Percentiles rank a stretch among this genome's conserved stretches.
These are phyloP conservation scores for Arthrobotrys entomopaga DNA, from an alignment of 2,329 filamentous ascomycete genomes.

Conservation along the genomic window DNA sequence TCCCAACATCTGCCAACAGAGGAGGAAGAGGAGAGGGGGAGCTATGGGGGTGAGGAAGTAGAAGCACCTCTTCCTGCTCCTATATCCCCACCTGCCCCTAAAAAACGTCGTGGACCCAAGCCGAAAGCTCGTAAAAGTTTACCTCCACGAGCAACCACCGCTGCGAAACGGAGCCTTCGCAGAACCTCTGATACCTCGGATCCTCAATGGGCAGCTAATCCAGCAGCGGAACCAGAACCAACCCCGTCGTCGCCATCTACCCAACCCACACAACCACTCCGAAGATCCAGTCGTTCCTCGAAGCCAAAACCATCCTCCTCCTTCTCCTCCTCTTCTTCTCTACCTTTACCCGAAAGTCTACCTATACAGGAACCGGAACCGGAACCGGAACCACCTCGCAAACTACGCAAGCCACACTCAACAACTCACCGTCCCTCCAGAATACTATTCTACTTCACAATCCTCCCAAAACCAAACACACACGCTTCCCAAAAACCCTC, in stretches of 20 bases:
- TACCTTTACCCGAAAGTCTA: not conserved
- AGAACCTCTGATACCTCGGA: conserved; percentile 35
- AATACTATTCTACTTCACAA: conserved; percentile 43
- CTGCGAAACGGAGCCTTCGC: conserved; percentile 28
- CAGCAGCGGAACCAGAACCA: not conserved
- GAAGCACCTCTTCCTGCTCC: too few species aligned
- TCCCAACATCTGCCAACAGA: too few species aligned
- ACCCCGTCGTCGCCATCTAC: not conserved
- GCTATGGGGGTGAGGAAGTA: too few species aligned
- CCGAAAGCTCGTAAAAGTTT: not conserved
- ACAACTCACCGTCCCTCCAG: conserved; percentile 2
- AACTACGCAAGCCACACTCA: conserved; percentile 20
- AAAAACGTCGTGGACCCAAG: conserved; percentile 20
- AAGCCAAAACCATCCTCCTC: conserved; percentile 1
- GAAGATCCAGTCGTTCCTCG: not conserved
- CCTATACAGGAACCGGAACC: not conserved
- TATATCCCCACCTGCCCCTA: not conserved
- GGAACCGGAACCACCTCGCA: conserved; percentile 2
- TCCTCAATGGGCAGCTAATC: conserved; percentile 27
- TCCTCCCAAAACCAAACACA: conserved; percentile 28
- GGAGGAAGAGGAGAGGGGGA: too few species aligned
- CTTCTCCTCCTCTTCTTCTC: not conserved
- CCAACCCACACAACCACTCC: not conserved
- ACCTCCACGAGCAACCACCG: conserved; percentile 18
- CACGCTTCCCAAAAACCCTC: too few species aligned